These are phyloP conservation scores for Vitis vinifera DNA, from an alignment of 164 flowering plant genomes.

Conservation along the genomic window DNA sequence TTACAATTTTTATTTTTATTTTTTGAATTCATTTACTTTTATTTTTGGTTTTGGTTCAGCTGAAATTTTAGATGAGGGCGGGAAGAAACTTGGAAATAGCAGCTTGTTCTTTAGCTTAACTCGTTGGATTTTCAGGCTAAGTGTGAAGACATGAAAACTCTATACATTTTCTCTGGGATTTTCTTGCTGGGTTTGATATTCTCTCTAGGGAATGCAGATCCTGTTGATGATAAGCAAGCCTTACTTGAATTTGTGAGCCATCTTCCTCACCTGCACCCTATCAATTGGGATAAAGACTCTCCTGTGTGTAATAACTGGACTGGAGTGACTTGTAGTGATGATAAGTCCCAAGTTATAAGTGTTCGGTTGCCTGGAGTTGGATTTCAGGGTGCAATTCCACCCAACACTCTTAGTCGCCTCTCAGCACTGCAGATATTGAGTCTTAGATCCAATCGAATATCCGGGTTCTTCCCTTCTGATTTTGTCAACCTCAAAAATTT, in stretches of 20 bases:
- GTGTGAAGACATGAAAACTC: conserved; percentile 14
- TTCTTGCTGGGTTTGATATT: conserved; percentile 28
- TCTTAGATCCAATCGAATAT: conserved; percentile 58
- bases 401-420: conserved; percentile 56
- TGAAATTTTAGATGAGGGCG: background rate
- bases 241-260: conserved; percentile 51
- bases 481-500: conserved; percentile 46
- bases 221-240: conserved; percentile 51
- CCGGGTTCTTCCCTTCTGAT: conserved; percentile 58
- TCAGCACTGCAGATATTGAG: conserved; percentile 59
- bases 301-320: conserved; percentile 61
- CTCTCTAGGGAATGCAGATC: conserved; percentile 25
- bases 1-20: background rate
- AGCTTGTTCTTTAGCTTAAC: background rate
- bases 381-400: conserved; percentile 55
- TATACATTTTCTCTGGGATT: conserved; percentile 15
- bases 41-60: conserved; percentile 1
- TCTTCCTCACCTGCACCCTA: conserved; percentile 42
- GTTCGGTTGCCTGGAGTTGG: conserved; percentile 69
- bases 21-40: background rate
- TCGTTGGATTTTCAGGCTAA: background rate
- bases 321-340: conserved; percentile 53
- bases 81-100: background rate
- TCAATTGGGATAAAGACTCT: conserved; percentile 48
- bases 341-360: conserved; percentile 39